Percentiles rank a stretch among this genome's conserved stretches.
Conservation (phyloP, 108 stramenopile genomes). For the Skeletonema potamos region DNA sequence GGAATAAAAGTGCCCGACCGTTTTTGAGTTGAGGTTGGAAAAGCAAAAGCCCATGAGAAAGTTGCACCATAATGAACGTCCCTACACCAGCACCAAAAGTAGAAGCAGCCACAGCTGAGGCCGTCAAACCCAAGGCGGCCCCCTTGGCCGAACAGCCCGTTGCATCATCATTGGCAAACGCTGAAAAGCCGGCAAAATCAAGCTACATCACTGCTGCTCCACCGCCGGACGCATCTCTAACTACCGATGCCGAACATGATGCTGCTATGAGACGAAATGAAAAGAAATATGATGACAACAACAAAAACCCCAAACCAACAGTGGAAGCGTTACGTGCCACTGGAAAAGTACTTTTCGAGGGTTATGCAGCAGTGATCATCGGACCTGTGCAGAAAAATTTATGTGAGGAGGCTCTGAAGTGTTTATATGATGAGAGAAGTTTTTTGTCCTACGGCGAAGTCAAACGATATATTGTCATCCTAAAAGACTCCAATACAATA, state of each 20-base stretch:
- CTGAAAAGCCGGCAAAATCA: background rate
- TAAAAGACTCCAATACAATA: constrained; percentile 29
- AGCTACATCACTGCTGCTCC: background rate
- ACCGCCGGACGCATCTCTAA: background rate
- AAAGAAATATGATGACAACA: background rate
- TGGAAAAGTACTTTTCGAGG: constrained; percentile 49
- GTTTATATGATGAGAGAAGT: constrained; percentile 55
- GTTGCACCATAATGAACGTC: too few relatives aligned
- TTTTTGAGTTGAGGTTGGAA: background rate
- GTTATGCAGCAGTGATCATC: constrained; percentile 50
- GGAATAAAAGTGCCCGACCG: background rate
- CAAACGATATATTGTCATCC: constrained; percentile 51
- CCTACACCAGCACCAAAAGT: background rate
- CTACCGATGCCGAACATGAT: background rate
- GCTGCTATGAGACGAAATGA: background rate
- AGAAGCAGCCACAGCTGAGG: background rate
- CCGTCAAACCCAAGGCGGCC: background rate
- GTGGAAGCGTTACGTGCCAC: constrained; percentile 40
- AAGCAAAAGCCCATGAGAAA: background rate
- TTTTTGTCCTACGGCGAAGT: constrained; percentile 71
- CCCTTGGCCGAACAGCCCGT: background rate
- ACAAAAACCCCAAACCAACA: background rate
- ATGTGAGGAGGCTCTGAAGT: constrained; percentile 36
- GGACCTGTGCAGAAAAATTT: constrained; percentile 50
- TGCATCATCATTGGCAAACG: background rate